These are phyloP conservation scores for Lachancea waltii DNA, from an alignment of 805 yeast genomes.

Conservation along the genomic window DNA sequence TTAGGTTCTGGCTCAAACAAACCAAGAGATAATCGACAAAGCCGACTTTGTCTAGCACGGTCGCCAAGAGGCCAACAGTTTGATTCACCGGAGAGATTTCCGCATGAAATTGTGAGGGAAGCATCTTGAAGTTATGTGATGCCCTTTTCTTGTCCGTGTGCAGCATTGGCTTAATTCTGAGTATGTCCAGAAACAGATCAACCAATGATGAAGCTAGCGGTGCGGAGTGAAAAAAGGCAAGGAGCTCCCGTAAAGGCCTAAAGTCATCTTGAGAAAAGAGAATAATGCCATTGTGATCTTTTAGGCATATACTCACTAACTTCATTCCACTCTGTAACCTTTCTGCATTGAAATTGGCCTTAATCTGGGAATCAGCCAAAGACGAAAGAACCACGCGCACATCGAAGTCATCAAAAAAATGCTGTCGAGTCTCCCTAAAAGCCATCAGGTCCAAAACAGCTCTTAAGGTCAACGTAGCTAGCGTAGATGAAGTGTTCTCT, in stretches of 20 bases:
- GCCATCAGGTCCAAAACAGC: conserved; percentile 27
- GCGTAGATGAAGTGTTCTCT: conserved; percentile 22
- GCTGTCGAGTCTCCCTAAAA: conserved; percentile 25
- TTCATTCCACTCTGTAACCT: conserved; percentile 55
- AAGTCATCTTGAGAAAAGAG: conserved; percentile 54
- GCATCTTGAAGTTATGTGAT: conserved; percentile 10
- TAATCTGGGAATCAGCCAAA: conserved; percentile 57
- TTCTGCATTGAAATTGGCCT: conserved; percentile 43
- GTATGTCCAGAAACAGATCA: conserved; percentile 63
- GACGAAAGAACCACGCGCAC: conserved; percentile 57
- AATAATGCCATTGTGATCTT: conserved; percentile 71
- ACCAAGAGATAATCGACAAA: conserved; percentile 45
- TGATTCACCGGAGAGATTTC: conserved; percentile 50
- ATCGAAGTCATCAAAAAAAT: conserved; percentile 50
- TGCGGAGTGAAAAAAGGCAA: conserved; percentile 58
- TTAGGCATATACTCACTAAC: conserved; percentile 53
- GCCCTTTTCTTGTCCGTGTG: conserved; percentile 29
- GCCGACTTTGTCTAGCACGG: conserved; percentile 49
- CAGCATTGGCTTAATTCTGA: conserved; percentile 53
- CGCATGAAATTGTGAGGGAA: conserved; percentile 34
- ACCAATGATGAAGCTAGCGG: conserved; percentile 54
- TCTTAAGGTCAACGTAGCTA: conserved; percentile 25
- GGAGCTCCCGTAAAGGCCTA: conserved; percentile 47
- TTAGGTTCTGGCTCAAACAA: conserved; percentile 25
- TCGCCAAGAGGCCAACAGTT: conserved; percentile 54